Conservation (phyloP, 768 basidiomycete genomes). For the Lactarius psammicola region DNA sequence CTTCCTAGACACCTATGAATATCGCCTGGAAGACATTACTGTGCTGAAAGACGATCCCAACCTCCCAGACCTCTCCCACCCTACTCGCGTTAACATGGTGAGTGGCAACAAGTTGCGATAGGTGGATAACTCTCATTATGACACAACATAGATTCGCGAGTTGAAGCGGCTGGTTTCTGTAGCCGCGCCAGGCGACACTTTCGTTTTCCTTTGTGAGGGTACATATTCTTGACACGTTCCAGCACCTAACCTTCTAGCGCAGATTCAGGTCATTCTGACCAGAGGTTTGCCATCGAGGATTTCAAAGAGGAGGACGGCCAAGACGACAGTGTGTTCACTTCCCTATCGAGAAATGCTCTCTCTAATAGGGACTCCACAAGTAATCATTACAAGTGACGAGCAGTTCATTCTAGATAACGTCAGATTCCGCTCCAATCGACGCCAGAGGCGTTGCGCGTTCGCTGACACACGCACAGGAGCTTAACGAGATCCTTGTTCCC, state of each 20-base stretch:
- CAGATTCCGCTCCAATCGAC: background rate
- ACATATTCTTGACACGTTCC: background rate
- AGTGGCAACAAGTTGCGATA: background rate
- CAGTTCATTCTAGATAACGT: constrained; percentile 32
- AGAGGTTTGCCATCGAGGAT: constrained; percentile 11
- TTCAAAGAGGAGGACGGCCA: constrained; percentile 27
- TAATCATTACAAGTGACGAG: constrained; percentile 20
- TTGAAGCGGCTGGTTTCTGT: constrained; percentile 25
- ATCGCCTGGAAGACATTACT: constrained; percentile 22
- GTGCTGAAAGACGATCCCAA: too few species aligned
- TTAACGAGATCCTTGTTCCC: too few species aligned
- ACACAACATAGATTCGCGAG: constrained; percentile 20
- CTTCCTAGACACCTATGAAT: constrained; percentile 22
- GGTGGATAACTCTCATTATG: background rate
- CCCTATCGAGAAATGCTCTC: too few species aligned
- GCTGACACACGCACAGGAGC: too few species aligned
- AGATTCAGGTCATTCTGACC: constrained; percentile 33
- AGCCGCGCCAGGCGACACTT: constrained; percentile 29
- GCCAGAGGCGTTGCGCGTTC: too few species aligned
- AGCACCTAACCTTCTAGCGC: background rate
- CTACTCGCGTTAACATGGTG: too few species aligned
- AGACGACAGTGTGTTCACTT: constrained; percentile 28
- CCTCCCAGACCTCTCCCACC: too few species aligned
- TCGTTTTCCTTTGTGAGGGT: constrained; percentile 33
- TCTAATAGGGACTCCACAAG: constrained; percentile 1